Evolutionary conservation across 2,329 filamentous ascomycete species (phyloP).

Genomic region (Aureobasidium pullulans): DNA sequence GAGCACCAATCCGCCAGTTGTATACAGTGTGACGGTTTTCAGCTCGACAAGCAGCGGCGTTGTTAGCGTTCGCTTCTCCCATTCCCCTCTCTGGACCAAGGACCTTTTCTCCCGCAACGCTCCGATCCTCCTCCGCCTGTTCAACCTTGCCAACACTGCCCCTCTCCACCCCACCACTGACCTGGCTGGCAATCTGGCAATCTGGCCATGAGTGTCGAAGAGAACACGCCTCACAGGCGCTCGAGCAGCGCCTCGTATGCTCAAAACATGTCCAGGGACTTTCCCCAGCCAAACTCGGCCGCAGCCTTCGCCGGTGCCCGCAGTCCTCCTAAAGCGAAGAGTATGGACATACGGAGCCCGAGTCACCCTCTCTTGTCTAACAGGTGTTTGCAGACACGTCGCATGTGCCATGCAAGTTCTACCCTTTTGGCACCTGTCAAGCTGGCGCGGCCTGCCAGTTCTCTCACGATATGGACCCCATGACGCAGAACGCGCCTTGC

Average conservation of each 20-base stretch:
- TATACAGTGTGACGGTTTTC: conserved; percentile 5
- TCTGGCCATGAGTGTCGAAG: conserved; percentile 11
- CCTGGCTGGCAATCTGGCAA: background rate
- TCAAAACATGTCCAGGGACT: conserved; percentile 5
- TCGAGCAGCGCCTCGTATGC: conserved; percentile 10
- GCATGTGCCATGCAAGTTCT: conserved; percentile 99
- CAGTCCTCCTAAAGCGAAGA: conserved; percentile 45
- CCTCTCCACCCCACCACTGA: conserved; percentile 33
- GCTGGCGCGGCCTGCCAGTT: conserved; percentile 94
- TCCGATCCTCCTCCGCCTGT: conserved; percentile 6
- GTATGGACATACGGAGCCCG: conserved; percentile 22
- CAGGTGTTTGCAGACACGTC: conserved; percentile 62
- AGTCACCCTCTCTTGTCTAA: conserved; percentile 17
- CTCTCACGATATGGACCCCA: conserved; percentile 80
- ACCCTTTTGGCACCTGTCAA: conserved; percentile 90
- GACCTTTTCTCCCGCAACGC: conserved; percentile 8
- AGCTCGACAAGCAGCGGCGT: background rate
- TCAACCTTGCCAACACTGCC: background rate
- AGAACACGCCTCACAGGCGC: conserved; percentile 15
- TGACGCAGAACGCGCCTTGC: conserved; percentile 80
- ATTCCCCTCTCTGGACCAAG: background rate
- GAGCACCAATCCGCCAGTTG: background rate
- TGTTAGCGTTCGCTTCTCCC: conserved; percentile 2
- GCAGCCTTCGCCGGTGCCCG: conserved; percentile 24
- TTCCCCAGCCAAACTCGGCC: conserved; percentile 6